Evolutionary conservation across 805 yeast species (phyloP).

Genomic region (Spathaspora hagerdaliae): DNA sequence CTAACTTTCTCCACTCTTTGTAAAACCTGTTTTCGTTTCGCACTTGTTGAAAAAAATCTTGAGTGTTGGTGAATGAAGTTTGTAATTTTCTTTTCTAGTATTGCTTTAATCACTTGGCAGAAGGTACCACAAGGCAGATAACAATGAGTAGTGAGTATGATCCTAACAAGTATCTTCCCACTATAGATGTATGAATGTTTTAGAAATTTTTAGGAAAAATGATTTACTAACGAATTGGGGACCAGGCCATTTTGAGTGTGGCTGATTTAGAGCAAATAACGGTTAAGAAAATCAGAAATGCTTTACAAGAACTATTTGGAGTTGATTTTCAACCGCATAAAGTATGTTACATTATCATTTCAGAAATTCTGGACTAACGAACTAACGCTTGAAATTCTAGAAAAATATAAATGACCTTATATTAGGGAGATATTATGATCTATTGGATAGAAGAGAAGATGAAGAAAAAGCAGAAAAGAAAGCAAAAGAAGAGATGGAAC

Average conservation of each 20-base stretch:
- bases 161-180: conserved; percentile 46
- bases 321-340: conserved; percentile 47
- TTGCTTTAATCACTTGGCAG: too few species aligned
- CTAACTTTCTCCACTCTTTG: too few species aligned
- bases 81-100: too few species aligned
- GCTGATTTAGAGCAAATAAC: conserved; percentile 68
- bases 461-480: conserved; percentile 16
- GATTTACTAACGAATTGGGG: conserved; percentile 16
- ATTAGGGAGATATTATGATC: conserved; percentile 49
- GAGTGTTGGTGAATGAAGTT: too few species aligned
- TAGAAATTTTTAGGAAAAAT: neutral
- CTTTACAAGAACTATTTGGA: conserved; percentile 65
- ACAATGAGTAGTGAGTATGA: conserved; percentile 3
- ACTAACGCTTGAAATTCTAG: conserved; percentile 20
- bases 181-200: conserved; percentile 53
- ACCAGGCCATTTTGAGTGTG: conserved; percentile 64
- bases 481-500: conserved; percentile 32
- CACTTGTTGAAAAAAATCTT: too few species aligned
- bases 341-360: conserved; percentile 21
- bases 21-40: too few species aligned
- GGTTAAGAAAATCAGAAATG: conserved; percentile 66
- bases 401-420: conserved; percentile 58
- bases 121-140: neutral
- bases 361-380: neutral
- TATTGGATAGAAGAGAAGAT: conserved; percentile 38